These are phyloP conservation scores for Podospora pseudopauciseta DNA, from an alignment of 495 filamentous ascomycete species.

Conservation along the genomic window DNA sequence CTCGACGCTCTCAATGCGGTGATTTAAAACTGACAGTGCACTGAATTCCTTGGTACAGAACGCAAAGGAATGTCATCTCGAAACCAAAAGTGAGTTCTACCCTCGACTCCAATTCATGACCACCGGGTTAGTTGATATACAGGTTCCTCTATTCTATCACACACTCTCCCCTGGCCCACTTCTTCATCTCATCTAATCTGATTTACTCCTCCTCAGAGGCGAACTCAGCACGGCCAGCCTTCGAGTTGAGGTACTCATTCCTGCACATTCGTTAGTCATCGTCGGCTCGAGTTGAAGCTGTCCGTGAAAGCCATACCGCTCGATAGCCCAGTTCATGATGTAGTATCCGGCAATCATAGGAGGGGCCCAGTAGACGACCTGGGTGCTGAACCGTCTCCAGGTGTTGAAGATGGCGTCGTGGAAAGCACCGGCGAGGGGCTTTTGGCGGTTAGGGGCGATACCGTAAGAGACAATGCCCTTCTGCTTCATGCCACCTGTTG, in stretches of 20 bases:
- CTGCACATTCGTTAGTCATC: conserved; percentile 43
- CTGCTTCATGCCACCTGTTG: conserved; percentile 47
- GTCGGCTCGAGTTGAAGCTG: not conserved
- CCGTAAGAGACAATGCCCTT: conserved; percentile 56
- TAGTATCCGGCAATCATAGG: conserved; percentile 72
- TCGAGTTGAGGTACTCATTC: conserved; percentile 91
- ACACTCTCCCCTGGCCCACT: not conserved
- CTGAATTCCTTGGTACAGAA: not conserved
- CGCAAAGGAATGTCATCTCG: not conserved
- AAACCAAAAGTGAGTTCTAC: conserved; percentile 19
- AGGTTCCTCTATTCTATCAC: conserved; percentile 33
- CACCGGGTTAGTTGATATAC: conserved; percentile 26
- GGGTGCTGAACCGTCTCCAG: conserved; percentile 55
- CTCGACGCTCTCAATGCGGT: not conserved
- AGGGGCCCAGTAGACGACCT: conserved; percentile 80
- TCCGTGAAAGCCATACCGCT: conserved; percentile 58
- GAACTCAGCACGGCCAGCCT: conserved; percentile 68
- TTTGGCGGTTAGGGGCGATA: conserved; percentile 51
- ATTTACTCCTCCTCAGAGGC: conserved; percentile 45
- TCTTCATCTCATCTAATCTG: not conserved
- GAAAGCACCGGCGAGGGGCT: conserved; percentile 53
- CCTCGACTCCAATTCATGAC: conserved; percentile 10
- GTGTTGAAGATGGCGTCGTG: conserved; percentile 62
- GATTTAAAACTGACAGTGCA: no score
- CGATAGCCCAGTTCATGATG: conserved; percentile 79